Base-by-base conservation (phyloP, 768 basidiomycete genomes). In the Russula compacta region DNA sequence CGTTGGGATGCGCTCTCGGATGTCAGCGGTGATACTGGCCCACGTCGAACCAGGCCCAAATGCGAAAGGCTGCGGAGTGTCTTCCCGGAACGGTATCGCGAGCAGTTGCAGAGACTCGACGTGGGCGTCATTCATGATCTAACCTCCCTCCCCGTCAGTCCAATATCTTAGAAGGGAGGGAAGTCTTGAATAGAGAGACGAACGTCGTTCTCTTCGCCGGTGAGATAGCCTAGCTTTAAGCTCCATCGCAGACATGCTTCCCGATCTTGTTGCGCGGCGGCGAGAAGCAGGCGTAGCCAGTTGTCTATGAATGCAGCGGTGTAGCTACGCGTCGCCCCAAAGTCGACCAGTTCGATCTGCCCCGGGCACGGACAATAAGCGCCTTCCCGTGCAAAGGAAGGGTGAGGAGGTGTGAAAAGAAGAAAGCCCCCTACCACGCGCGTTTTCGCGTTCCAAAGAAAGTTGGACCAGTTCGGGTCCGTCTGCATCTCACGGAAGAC, bases 391-490 rank as follows among this genome's bases (percentile, higher is more conserved):
- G 12, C 10, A 24, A 19, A 6, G 58, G 53, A 43, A 21, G 52
- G 12, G 29, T n/a, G 44, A 42, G 12, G 29, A 19, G 43, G 35
- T 3, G 21, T n/a, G 12, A 52, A 52, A 33, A 6, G 17, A n/a
- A 43, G 35, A 15, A 15, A 11, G n/a, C 14, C 6, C 64, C 70
- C 29, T 19, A 86, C 89, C 78, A 85, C 82, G 46, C 80, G 78
- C 1, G 83, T 84, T 3, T 74, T 61, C 0, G 77, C 67, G 71
- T 94, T 88, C 85, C 90, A 98, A 24, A 99, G 76, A 75, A 99
- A 98, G 72, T 98, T 98, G 9, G 92, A 89, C 90, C 92, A 98
- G 68, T 99, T 98, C 3, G 97, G 97, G 70, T 99, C 95, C 0
- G 95, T 99, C 72, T 98, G 97, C 97, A 99, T 98, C 46, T 87